Conservation (phyloP, 2,329 filamentous ascomycete genomes). For the Aspergillus carbonarius region DNA sequence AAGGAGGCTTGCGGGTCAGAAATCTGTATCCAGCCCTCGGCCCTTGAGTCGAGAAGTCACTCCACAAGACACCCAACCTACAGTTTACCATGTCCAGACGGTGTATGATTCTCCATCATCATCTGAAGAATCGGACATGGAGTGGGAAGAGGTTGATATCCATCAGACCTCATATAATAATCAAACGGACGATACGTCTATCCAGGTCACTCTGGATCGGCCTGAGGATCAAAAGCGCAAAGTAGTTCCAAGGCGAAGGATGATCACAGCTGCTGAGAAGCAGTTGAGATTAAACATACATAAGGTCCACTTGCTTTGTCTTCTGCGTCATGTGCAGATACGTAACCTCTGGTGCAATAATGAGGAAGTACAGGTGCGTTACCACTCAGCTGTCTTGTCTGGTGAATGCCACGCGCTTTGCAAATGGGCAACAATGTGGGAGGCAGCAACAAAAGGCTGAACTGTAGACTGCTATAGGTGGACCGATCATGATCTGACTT, state of each 20-base stretch:
- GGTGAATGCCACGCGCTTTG: too few species aligned
- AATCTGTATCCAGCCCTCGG: conserved; percentile 10
- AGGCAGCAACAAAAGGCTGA: neutral
- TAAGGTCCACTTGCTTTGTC: conserved; percentile 78
- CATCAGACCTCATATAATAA: conserved; percentile 31
- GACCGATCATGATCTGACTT: neutral
- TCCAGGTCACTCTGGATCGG: conserved; percentile 42
- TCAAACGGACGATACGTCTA: conserved; percentile 23
- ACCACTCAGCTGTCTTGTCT: neutral
- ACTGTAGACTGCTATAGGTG: neutral
- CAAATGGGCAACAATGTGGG: neutral
- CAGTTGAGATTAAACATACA: conserved; percentile 72
- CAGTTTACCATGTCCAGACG: conserved; percentile 27
- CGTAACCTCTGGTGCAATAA: conserved; percentile 92
- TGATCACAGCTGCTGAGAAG: conserved; percentile 58
- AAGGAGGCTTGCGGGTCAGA: conserved; percentile 36
- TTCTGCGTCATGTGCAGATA: conserved; percentile 72
- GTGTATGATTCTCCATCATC: conserved; percentile 46
- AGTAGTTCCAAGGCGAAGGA: conserved; percentile 46
- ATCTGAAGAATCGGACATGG: conserved; percentile 60
- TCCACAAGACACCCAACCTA: conserved; percentile 10
- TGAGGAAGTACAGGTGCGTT: conserved; percentile 58
- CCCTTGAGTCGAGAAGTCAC: conserved; percentile 14
- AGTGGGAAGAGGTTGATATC: conserved; percentile 63
- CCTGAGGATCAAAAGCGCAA: conserved; percentile 26